Evolutionary conservation across 768 basidiomycete species (phyloP).

Genomic region (Crassisporium funariophilum): DNA sequence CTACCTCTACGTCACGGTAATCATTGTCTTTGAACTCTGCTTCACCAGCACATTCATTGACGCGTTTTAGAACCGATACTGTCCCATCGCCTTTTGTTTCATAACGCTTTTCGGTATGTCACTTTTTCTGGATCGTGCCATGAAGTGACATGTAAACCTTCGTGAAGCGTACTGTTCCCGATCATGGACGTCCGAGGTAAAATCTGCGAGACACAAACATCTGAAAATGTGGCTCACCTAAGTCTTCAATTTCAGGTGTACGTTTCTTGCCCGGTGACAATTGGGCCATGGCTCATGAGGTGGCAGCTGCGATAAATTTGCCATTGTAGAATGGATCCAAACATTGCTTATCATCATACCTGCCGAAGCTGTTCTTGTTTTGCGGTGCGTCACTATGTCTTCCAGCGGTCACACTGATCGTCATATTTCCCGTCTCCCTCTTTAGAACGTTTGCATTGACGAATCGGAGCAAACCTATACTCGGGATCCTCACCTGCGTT

Average conservation of each 20-base stretch:
- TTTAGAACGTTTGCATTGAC: slow-evolving; percentile 24
- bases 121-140: background rate
- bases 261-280: background rate
- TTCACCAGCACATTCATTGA: background rate
- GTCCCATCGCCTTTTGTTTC: slow-evolving; percentile 27
- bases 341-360: slow-evolving; percentile 28
- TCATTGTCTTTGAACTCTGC: no score
- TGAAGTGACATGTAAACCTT: background rate
- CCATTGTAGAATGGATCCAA: slow-evolving; percentile 31
- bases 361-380: slow-evolving; percentile 26
- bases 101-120: slow-evolving; percentile 27
- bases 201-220: no score
- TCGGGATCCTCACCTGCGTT: slow-evolving; percentile 18
- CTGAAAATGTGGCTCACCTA: background rate
- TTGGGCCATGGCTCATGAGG: background rate
- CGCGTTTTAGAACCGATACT: slow-evolving; percentile 24
- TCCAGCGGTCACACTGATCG: background rate
- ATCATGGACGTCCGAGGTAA: slow-evolving; percentile 25
- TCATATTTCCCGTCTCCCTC: background rate
- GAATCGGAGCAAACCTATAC: slow-evolving; percentile 13
- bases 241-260: slow-evolving; percentile 7
- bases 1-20: slow-evolving; percentile 18
- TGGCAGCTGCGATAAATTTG: slow-evolving; percentile 29
- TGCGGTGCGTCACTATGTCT: slow-evolving; percentile 26
- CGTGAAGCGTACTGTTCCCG: slow-evolving; percentile 25